Base-by-base conservation (phyloP, 306 rosid species). In the Canavalia gladiata region DNA sequence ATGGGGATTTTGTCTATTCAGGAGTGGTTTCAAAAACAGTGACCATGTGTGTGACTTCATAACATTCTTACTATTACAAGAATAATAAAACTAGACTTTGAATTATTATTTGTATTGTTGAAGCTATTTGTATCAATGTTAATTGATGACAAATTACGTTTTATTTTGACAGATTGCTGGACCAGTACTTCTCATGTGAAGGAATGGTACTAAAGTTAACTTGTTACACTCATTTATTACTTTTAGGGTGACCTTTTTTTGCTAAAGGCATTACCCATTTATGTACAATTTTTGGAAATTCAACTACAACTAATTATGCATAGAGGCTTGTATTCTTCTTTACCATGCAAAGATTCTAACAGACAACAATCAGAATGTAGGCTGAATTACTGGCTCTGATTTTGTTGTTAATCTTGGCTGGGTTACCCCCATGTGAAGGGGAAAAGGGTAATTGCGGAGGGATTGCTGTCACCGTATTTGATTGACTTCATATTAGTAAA, bases 141-240 rank as follows among this genome's bases (percentile, higher is more conserved):
- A 60, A 68, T 73, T 88, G 50, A 82, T 83, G 76, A 33, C 25
- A 77, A 76, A 49, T 65, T 39, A 39, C 46, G 41, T 65, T 75
- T 85, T 74, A 31, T 45, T 81, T 85, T 93, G 87, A 85, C 94
- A 95, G 99, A 37, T 87, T 95, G 99, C 90, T 95, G 99, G 99
- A 88, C 18, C 65, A 51, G 80, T 42, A 89, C 92, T 62, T 34
- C 82, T 34, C 98, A 92, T 74, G 84, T 95, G 68, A 89, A 92
- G 62, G 87, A 90, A 88, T 95, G 99, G 99, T 93, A 93, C 67
- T 29, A 33, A 43, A 72, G 59, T 56, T 10, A 41, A 72, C 55
- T 37, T 72, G 54, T 49, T 85, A 67, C 58, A 75, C 35, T 83
- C 66, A n/a, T 65, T 7, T 9, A 6, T 74, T 50, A 31, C 68